These are phyloP conservation scores for Russula earlei DNA, from an alignment of 768 basidiomycete genomes.

Conservation along the genomic window DNA sequence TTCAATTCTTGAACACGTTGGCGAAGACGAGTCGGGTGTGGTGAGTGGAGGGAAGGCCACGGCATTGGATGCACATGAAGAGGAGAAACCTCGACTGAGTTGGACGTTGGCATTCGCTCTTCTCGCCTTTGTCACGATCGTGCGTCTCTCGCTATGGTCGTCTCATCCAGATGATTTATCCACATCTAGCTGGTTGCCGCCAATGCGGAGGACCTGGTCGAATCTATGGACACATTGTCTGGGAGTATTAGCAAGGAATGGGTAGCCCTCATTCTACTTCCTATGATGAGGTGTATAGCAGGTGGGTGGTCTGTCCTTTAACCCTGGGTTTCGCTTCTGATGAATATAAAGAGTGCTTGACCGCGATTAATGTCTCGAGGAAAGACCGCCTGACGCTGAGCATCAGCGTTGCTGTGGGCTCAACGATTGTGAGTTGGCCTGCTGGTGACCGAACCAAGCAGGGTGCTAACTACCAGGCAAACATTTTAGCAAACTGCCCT, in stretches of 20 bases:
- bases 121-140: slow-evolving; percentile 12
- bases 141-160: neutral
- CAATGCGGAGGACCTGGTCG: slow-evolving; percentile 68
- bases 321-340: slow-evolving; percentile 3
- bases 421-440: slow-evolving; percentile 50
- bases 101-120: slow-evolving; percentile 13
- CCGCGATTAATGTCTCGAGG: slow-evolving; percentile 82
- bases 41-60: neutral
- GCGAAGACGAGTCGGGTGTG: neutral
- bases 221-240: slow-evolving; percentile 74
- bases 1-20: slow-evolving; percentile 1
- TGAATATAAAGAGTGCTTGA: slow-evolving; percentile 59
- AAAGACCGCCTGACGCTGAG: slow-evolving; percentile 76
- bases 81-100: slow-evolving; percentile 16
- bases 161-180: neutral
- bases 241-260: slow-evolving; percentile 71
- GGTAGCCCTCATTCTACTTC: slow-evolving; percentile 82
- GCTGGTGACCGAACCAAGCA: neutral
- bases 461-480: neutral
- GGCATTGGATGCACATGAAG: neutral
- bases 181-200: slow-evolving; percentile 41
- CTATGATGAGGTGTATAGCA: slow-evolving; percentile 72
- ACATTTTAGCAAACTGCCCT: slow-evolving; percentile 56
- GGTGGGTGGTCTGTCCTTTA: slow-evolving; percentile 32
- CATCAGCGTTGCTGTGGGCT: slow-evolving; percentile 76